Conservation (phyloP, 73 alveolate genomes). For the Tetrahymena borealis region DNA sequence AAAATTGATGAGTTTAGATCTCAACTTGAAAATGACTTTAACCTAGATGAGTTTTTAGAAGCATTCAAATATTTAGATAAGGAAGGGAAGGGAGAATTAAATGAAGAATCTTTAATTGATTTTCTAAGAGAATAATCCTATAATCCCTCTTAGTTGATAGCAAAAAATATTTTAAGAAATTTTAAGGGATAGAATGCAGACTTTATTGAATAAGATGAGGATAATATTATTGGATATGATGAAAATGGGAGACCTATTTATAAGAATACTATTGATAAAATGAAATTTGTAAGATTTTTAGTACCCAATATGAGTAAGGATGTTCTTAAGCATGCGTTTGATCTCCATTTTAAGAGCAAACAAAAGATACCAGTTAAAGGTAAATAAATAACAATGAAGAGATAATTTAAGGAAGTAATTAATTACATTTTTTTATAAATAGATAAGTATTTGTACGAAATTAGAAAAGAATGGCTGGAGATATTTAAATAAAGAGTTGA, state of each 20-base stretch:
- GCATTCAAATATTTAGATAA: background rate
- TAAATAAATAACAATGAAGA: background rate
- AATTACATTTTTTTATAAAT: background rate
- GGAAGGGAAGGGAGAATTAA: background rate
- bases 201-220: background rate
- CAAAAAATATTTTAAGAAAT: background rate
- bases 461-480: background rate
- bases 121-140: background rate
- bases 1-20: background rate
- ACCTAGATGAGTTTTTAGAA: background rate
- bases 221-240: background rate
- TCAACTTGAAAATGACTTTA: background rate
- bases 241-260: background rate
- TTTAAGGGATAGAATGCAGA: background rate
- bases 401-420: background rate
- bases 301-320: background rate
- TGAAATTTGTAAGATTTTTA: background rate
- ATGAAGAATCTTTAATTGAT: background rate
- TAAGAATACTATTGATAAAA: background rate
- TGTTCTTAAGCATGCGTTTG: background rate
- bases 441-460: background rate
- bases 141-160: background rate
- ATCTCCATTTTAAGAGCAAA: background rate
- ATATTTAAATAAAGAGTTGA: background rate
- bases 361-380: background rate